phyloP scores from a whole-genome alignment of 1,284 basidiomycete genomes.

The Butyriboletus appendiculatus region DNA sequence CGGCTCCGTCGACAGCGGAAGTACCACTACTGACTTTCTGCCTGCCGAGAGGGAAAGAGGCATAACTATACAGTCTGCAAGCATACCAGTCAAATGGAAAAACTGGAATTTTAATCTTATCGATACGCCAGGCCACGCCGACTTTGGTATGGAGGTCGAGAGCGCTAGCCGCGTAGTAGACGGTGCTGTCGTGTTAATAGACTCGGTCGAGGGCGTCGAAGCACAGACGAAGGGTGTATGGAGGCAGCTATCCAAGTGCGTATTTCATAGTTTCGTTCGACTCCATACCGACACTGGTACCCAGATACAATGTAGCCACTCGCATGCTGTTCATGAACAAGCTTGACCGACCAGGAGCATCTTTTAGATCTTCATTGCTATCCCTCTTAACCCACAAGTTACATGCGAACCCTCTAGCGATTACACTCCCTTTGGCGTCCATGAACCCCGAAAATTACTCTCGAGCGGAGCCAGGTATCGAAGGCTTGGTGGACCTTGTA shows the following conservation, averaged over 20 bases:
- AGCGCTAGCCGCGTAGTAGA: slow-evolving; percentile 89
- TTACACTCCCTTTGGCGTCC: slow-evolving; percentile 80
- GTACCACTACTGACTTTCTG: slow-evolving; percentile 89
- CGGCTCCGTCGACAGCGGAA: slow-evolving; percentile 87
- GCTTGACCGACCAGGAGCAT: slow-evolving; percentile 83
- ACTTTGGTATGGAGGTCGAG: slow-evolving; percentile 95
- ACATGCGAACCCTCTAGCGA: slow-evolving; percentile 69
- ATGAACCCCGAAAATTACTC: slow-evolving; percentile 65
- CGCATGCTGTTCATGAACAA: slow-evolving; percentile 88
- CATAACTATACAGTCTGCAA: slow-evolving; percentile 91
- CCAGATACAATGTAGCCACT: slow-evolving; percentile 75
- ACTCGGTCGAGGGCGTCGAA: slow-evolving; percentile 91
- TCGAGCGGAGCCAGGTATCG: slow-evolving; percentile 71
- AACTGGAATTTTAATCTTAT: slow-evolving; percentile 84
- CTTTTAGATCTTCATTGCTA: slow-evolving; percentile 66
- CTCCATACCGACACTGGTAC: background rate
- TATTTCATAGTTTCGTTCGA: slow-evolving; percentile 4
- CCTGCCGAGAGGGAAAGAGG: slow-evolving; percentile 88
- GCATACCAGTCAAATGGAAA: slow-evolving; percentile 89
- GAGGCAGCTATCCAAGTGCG: slow-evolving; percentile 81
- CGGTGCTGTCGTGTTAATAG: slow-evolving; percentile 85
- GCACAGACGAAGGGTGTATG: slow-evolving; percentile 89
- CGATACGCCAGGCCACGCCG: slow-evolving; percentile 90
- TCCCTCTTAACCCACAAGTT: slow-evolving; percentile 75
- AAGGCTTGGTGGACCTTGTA: slow-evolving; percentile 78